A percentile compares a stretch with the other conserved stretches of the same genome.
Conservation (phyloP, 1,284 basidiomycete species). For the Fomitopsis schrenkii region DNA sequence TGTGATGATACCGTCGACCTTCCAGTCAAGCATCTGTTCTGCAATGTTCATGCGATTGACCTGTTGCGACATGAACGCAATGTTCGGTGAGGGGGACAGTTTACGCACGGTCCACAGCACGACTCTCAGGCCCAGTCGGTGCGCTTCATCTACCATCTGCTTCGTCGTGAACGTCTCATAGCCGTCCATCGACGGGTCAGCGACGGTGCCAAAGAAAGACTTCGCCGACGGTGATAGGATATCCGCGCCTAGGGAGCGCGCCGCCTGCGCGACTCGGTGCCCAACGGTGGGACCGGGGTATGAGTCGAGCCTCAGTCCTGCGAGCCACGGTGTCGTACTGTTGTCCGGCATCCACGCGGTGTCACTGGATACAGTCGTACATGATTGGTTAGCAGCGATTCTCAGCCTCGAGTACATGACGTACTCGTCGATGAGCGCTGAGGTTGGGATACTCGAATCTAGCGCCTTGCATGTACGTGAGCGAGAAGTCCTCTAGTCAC, state of each 20-base stretch:
- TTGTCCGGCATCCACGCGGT: slow-evolving; percentile 38
- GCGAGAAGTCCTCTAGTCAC: too few species aligned
- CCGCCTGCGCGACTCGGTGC: slow-evolving; percentile 60
- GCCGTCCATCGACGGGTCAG: slow-evolving; percentile 42
- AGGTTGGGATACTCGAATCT: slow-evolving; percentile 47
- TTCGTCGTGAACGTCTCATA: slow-evolving; percentile 60
- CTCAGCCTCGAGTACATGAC: slow-evolving; percentile 9
- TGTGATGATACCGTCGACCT: slow-evolving; percentile 71
- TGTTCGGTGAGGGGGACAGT: background rate
- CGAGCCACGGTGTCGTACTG: slow-evolving; percentile 55
- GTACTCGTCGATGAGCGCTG: slow-evolving; percentile 62
- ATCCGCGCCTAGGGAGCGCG: slow-evolving; percentile 59
- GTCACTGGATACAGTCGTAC: slow-evolving; percentile 26
- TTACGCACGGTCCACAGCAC: slow-evolving; percentile 69
- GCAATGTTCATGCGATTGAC: slow-evolving; percentile 57
- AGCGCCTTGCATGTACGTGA: slow-evolving; percentile 11
- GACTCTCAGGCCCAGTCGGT: slow-evolving; percentile 56
- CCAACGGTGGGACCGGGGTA: slow-evolving; percentile 55
- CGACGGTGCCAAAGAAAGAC: slow-evolving; percentile 31
- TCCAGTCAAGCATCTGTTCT: slow-evolving; percentile 53
- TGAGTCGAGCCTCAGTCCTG: slow-evolving; percentile 49
- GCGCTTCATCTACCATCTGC: slow-evolving; percentile 65
- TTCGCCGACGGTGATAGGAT: slow-evolving; percentile 64
- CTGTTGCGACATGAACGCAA: slow-evolving; percentile 26
- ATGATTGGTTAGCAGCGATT: background rate